Evolutionary conservation across 495 filamentous ascomycete genomes (phyloP), one percentile per base, ranked within the genome.

Genomic region (Mycothermus thermophilus): DNA sequence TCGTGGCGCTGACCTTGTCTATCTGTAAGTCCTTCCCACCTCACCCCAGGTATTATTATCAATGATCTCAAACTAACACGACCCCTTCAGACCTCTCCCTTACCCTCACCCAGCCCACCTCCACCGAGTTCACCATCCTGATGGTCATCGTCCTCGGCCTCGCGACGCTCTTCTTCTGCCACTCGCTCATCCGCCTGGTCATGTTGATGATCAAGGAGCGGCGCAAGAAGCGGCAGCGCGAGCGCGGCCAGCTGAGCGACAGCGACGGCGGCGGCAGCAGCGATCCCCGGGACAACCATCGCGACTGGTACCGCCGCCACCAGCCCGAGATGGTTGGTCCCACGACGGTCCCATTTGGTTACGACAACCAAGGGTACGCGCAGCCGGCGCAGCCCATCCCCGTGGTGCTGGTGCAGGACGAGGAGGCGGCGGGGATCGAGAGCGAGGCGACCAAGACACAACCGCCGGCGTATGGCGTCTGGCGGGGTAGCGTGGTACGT

Each of bases 401-500:
- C 21, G 71, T 80, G 4, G 60, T 71, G 9, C 54, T 79, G 19
- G 67, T 69, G 6, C 57, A 64, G n/a, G 75, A 79, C 42, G 76
- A 78, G 45, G 76, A 80, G 32, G 59, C 60, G 16, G 62, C 63
- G 14, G 61, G 69, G 27, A 64, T 67, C 36, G 53, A 69, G 44
- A 65, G 60, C 41, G 60, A 63, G 18, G 52, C 62, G 1, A 62
- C 66, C 25, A 76, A 75, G 50, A 38, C 66, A 20, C 77, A 81
- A 11, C 85, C 85, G 21, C 85, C 85, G 11, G 83, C 83, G n/a
- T 93, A 93, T 56, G 85, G 84, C 2, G 51, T 81, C 8, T 93
- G 83, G 84, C 63, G 81, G 39, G 71, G 74, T 53, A 83, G 77
- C 52, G 80, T 90, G 59, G 80, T 85, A 72, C 54, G 77, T 75